A percentile compares a stretch with the other conserved stretches of the same genome.
Conservation (phyloP, 805 yeast species). For the Yamadazyma endophytica region DNA sequence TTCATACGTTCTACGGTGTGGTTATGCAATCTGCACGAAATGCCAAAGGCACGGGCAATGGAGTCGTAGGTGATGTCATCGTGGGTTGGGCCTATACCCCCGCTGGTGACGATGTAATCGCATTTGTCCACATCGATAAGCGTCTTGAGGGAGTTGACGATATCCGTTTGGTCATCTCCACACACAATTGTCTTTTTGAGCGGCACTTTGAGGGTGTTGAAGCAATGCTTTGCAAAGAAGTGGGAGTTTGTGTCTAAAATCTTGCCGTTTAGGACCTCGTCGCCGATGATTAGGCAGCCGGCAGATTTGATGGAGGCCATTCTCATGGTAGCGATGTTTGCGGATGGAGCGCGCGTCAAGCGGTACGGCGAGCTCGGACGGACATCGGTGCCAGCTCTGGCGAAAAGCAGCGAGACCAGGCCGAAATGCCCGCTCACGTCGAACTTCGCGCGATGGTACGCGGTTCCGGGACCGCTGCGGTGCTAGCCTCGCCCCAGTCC, state of each 20-base stretch:
- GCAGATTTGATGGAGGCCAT: conserved; percentile 23
- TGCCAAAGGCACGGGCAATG: conserved; percentile 59
- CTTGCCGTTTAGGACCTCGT: conserved; percentile 84
- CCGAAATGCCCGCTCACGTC: no score
- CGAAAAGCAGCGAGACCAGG: no score
- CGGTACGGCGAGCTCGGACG: background rate
- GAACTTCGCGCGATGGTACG: no score
- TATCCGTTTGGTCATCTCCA: conserved; percentile 72
- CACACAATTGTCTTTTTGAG: conserved; percentile 65
- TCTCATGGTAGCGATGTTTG: background rate
- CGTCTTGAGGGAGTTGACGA: conserved; percentile 48
- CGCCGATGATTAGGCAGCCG: conserved; percentile 70
- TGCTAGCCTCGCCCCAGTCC: no score
- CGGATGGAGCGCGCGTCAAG: background rate
- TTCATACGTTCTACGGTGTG: conserved; percentile 62
- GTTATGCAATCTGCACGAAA: conserved; percentile 49
- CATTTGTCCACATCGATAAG: conserved; percentile 41
- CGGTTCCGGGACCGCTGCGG: no score
- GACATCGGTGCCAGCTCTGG: background rate
- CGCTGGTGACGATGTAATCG: conserved; percentile 68
- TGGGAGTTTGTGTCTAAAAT: conserved; percentile 75
- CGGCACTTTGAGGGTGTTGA: conserved; percentile 56
- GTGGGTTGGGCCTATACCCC: conserved; percentile 84
- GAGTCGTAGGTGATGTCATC: conserved; percentile 84
- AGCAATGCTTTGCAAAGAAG: conserved; percentile 68